Evolutionary conservation across 805 yeast genomes (phyloP).

Genomic region (Cyberlindnera xylosilytica): DNA sequence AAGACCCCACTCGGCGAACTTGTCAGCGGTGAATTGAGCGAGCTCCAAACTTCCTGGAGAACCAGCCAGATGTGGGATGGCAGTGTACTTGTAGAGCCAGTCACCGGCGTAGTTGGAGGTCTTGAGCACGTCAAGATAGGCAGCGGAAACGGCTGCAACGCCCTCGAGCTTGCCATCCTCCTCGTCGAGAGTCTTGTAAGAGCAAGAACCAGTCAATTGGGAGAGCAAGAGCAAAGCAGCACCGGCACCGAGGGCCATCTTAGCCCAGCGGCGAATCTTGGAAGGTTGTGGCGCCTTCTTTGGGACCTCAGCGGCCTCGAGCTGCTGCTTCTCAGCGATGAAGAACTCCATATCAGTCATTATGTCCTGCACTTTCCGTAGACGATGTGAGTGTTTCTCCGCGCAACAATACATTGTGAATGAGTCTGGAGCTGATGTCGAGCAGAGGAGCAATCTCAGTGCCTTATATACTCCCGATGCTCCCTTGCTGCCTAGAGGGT

Average conservation of each 20-base stretch:
- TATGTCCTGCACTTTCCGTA: not conserved
- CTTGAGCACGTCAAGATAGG: constrained; percentile 27
- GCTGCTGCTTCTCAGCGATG: not conserved
- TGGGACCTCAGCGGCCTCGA: not conserved
- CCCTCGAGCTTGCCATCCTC: constrained; percentile 1
- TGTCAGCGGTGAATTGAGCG: constrained; percentile 56
- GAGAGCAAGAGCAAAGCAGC: constrained; percentile 1
- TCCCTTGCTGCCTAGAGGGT: too few species aligned
- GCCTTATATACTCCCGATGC: too few species aligned
- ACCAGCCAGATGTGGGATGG: constrained; percentile 58
- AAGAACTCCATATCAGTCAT: not conserved
- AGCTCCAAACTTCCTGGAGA: constrained; percentile 37
- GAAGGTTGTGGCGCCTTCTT: not conserved
- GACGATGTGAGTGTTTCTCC: constrained; percentile 10
- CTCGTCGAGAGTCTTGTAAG: too few species aligned
- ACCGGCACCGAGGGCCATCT: not conserved
- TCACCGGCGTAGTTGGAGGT: constrained; percentile 40
- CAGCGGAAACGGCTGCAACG: constrained; percentile 6
- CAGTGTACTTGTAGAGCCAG: constrained; percentile 53
- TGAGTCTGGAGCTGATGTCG: not conserved
- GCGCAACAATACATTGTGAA: constrained; percentile 1
- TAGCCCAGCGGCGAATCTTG: constrained; percentile 3
- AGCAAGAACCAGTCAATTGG: not conserved
- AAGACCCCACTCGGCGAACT: constrained; percentile 61
- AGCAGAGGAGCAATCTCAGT: not conserved